Percentiles rank a stretch among this genome's conserved stretches.
Conservation (phyloP, 1,284 basidiomycete species). For the Wolfiporia cocos region DNA sequence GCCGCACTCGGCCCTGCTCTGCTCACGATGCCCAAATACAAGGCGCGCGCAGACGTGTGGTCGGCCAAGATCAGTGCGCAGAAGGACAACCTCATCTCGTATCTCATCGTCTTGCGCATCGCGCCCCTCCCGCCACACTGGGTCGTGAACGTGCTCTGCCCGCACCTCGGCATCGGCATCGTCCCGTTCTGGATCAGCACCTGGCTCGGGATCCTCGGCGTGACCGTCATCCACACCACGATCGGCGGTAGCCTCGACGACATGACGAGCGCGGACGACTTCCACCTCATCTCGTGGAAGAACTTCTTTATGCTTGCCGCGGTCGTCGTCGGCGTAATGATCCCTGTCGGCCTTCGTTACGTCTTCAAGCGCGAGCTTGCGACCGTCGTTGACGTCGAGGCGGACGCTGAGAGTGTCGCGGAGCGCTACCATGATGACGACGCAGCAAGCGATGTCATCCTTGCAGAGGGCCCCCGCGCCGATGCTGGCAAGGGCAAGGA, state of each 20-base stretch:
- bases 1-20: constrained; percentile 87
- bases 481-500: constrained; percentile 33
- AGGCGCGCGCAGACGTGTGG: constrained; percentile 79
- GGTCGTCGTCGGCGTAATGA: constrained; percentile 84
- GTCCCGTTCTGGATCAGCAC: constrained; percentile 88
- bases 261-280: constrained; percentile 91
- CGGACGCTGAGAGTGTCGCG: constrained; percentile 33
- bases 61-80: constrained; percentile 66
- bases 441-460: constrained; percentile 37
- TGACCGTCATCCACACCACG: constrained; percentile 91
- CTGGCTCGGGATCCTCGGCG: constrained; percentile 88
- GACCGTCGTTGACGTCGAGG: constrained; percentile 43
- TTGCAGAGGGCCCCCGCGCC: constrained; percentile 44
- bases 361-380: constrained; percentile 50
- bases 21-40: constrained; percentile 81
- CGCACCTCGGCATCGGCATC: constrained; percentile 87
- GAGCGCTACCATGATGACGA: constrained; percentile 30
- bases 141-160: constrained; percentile 91
- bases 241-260: constrained; percentile 92
- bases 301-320: constrained; percentile 82
- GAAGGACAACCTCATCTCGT: constrained; percentile 77
- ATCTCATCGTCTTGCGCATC: constrained; percentile 90
- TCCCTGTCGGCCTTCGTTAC: constrained; percentile 84
- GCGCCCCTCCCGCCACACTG: constrained; percentile 96
- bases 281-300: constrained; percentile 84